These are phyloP conservation scores for Crithidia brevicula DNA, from an alignment of 208 protist species.

Conservation along the genomic window DNA sequence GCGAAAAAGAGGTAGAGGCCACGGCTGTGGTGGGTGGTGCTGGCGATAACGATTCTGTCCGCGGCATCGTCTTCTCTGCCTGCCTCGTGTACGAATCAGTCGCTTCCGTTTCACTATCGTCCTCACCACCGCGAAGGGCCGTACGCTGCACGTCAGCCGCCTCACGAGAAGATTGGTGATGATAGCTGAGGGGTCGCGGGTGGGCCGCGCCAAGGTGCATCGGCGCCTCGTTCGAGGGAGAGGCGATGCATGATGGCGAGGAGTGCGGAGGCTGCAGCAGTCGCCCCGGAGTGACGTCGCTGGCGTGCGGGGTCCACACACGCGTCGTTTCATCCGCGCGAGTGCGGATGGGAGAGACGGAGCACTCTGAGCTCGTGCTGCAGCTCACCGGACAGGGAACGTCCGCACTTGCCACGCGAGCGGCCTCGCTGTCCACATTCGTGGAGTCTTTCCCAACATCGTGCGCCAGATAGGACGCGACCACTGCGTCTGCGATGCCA, in stretches of 20 bases:
- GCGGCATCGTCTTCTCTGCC: no score
- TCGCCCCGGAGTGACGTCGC: slow-evolving; percentile 15
- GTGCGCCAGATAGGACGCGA: no score
- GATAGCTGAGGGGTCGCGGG: background rate
- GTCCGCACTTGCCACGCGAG: no score
- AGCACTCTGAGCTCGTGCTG: slow-evolving; percentile 16
- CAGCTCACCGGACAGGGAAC: background rate
- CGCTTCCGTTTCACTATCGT: no score
- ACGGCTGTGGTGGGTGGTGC: no score
- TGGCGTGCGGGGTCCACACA: slow-evolving; percentile 23
- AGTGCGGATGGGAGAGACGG: slow-evolving; percentile 14
- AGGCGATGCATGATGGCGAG: background rate
- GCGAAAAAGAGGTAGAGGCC: no score
- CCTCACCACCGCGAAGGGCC: no score
- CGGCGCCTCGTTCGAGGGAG: background rate
- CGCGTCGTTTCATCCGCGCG: slow-evolving; percentile 25
- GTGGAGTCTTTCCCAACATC: no score
- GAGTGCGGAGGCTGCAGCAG: background rate
- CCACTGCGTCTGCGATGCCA: background rate
- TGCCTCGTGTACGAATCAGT: no score
- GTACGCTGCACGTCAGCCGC: no score
- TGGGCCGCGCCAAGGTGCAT: background rate
- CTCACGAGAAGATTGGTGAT: background rate
- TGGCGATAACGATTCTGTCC: no score
- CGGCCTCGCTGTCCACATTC: no score